Percentiles rank a stretch among this genome's conserved stretches.
Evolutionary conservation across 345 rosid genomes (phyloP).

Genomic region (Heritiera littoralis): DNA sequence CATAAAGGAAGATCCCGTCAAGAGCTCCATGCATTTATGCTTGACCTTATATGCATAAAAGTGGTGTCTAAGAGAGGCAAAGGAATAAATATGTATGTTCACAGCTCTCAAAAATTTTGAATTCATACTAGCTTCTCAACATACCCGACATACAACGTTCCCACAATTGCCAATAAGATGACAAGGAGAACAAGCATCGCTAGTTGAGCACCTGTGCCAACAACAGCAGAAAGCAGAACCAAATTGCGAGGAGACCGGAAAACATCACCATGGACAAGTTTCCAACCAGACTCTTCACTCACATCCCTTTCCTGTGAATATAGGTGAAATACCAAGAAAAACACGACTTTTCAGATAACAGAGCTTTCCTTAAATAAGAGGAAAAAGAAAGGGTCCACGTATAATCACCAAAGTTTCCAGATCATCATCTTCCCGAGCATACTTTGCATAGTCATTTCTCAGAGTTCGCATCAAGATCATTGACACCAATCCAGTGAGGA

Average conservation of each 20-base stretch:
- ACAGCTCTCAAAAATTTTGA: background rate
- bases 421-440: constrained; percentile 97
- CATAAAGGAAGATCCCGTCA: background rate
- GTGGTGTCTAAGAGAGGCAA: background rate
- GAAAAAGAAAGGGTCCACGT: constrained; percentile 10
- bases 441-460: constrained; percentile 91
- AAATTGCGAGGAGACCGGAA: constrained; percentile 73
- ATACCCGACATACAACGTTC: constrained; percentile 91
- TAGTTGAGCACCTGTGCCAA: constrained; percentile 96
- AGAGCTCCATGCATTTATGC: constrained; percentile 8
- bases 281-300: constrained; percentile 98
- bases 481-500: constrained; percentile 95
- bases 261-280: constrained; percentile 98
- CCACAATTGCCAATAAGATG: constrained; percentile 87
- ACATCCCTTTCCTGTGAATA: constrained; percentile 89
- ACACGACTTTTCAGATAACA: constrained; percentile 17
- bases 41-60: background rate
- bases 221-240: constrained; percentile 86
- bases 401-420: constrained; percentile 80
- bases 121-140: constrained; percentile 30
- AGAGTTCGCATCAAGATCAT: constrained; percentile 98
- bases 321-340: constrained; percentile 14
- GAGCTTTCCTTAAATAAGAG: background rate
- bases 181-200: constrained; percentile 90
- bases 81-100: background rate